Percentiles rank a stretch among this genome's conserved stretches.
Conservation (phyloP, 257 asterid genomes). For the Mentha longifolia region DNA sequence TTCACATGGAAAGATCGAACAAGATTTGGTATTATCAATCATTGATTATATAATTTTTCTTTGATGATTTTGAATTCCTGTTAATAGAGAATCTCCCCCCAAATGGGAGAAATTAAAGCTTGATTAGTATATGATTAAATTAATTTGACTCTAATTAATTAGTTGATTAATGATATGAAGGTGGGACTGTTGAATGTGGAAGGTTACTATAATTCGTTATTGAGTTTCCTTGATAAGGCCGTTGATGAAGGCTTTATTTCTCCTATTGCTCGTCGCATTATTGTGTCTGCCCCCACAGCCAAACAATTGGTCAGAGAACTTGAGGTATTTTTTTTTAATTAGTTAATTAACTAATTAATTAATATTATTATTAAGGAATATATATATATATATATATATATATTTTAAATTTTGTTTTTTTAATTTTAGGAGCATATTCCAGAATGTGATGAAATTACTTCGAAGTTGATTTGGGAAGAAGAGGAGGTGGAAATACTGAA, state of each 20-base stretch:
- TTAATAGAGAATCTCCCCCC: conserved; percentile 2
- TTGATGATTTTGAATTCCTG: conserved; percentile 2
- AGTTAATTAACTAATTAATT: not conserved
- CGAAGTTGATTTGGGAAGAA: conserved; percentile 62
- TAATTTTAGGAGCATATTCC: conserved; percentile 82
- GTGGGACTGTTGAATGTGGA: conserved; percentile 94
- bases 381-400: no score
- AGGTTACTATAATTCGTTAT: conserved; percentile 82
- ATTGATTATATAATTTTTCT: not conserved
- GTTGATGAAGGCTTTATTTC: conserved; percentile 98
- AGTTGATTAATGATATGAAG: conserved; percentile 38
- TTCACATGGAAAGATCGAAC: conserved; percentile 38
- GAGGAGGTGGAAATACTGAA: conserved; percentile 57
- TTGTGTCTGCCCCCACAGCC: conserved; percentile 91
- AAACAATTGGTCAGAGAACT: conserved; percentile 53
- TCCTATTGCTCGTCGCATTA: conserved; percentile 85
- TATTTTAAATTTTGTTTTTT: not conserved
- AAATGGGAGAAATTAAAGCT: not conserved
- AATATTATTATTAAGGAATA: not conserved
- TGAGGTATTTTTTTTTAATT: conserved; percentile 58
- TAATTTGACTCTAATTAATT: conserved; percentile 11
- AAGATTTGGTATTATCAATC: conserved; percentile 32
- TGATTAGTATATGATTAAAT: conserved; percentile 1
- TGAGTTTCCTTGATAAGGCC: conserved; percentile 55
- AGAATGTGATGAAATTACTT: conserved; percentile 67